Evolutionary conservation across 768 basidiomycete species (phyloP), one percentile per base, ranked within the genome.

Genomic region (Collybiopsis luxurians): DNA sequence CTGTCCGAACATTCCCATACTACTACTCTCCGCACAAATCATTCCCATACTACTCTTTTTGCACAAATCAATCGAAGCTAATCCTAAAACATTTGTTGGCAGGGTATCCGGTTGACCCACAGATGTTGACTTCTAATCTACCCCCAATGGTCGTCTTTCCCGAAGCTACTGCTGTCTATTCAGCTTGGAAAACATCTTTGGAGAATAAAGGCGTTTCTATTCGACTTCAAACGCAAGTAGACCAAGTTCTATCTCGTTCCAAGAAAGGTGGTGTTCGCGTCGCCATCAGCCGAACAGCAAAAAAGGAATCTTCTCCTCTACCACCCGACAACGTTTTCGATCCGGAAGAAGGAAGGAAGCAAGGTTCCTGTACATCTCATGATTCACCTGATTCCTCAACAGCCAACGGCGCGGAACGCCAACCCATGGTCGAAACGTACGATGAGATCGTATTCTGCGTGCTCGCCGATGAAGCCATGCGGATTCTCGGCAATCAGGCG

Each of bases 101-200:
- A 56, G 55, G 56, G 50, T 57, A 57, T 45, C 48, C 50, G 10
- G 17, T 52, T 21, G 49, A 57, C 28, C 27, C n/a, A n/a, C 38
- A 52, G 13, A 42, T 52, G 56, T 39, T 57, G 11, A 40, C 56
- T 34, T 57, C 56, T 24, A 59, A 59, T 40, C 36, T 59, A 43
- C 58, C 58, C 12, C 58, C 58, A 17, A 59, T 59, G 58, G 53
- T 58, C n/a, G 57, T 53, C 12, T 58, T 58, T 23, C 58, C 58
- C 13, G 45, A 59, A 39, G 58, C 58, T 21, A 48, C 34, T 4
- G 40, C 43, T 15, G 53, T 59, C 12, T 59, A 59, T 24, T 17
- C 52, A 6, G 44, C 54, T 38, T 59, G 58, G 58, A 46, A 55
- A n/a, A 31, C 17, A 17, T 30, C 28, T 23, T 40, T 59, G 9